These are phyloP conservation scores for Trebouxia sp. DNA, from an alignment of 139 green algal genomes.

Conservation along the genomic window DNA sequence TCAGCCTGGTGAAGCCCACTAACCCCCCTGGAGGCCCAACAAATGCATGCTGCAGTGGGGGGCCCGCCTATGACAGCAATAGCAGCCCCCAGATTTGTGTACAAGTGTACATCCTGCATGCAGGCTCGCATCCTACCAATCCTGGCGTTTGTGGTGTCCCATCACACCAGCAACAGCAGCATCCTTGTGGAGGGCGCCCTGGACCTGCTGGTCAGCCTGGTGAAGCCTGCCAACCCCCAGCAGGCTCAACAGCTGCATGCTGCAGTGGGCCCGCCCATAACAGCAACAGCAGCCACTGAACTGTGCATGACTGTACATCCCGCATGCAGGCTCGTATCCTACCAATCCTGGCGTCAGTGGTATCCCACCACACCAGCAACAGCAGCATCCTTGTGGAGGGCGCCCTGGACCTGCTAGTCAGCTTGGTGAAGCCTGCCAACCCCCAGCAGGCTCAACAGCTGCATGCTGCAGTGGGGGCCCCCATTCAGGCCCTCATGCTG, in stretches of 20 bases:
- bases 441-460: conserved; percentile 42
- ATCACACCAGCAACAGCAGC: conserved; percentile 26
- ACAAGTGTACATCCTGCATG: not conserved
- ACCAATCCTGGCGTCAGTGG: conserved; percentile 53
- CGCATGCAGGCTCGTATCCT: conserved; percentile 43
- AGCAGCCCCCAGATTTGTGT: no score
- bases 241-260: conserved; percentile 42
- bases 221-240: conserved; percentile 36
- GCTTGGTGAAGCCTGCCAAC: conserved; percentile 46
- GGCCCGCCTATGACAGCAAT: no score
- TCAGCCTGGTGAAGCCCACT: conserved; percentile 45
- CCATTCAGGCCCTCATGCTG: conserved; percentile 39
- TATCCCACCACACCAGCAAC: conserved; percentile 36
- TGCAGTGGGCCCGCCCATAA: no score
- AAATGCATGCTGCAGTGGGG: conserved; percentile 45
- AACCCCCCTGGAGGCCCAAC: conserved; percentile 32
- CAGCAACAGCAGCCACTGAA: no score
- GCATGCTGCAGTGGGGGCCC: conserved; percentile 35
- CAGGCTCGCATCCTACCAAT: conserved; percentile 56
- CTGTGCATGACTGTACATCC: not conserved
- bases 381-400: conserved; percentile 55
- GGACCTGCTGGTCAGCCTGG: conserved; percentile 61
- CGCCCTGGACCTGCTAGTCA: conserved; percentile 62
- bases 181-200: conserved; percentile 60
- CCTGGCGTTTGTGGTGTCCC: conserved; percentile 44